Evolutionary conservation across 768 basidiomycete genomes (phyloP).

Genomic region (Russula emetica): DNA sequence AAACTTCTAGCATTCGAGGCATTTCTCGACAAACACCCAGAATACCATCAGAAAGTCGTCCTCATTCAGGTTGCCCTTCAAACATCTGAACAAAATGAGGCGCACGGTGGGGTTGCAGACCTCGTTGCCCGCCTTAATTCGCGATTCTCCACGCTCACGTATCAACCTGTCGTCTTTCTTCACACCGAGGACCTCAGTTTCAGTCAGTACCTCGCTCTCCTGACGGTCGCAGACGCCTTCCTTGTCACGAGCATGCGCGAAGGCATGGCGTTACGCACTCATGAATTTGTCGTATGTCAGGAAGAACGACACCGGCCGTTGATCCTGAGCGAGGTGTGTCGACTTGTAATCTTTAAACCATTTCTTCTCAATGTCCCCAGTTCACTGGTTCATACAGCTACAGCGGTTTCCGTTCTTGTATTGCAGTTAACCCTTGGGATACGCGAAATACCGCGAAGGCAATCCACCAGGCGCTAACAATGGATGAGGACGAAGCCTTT

Average conservation of each 20-base stretch:
- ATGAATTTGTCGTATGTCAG: conserved; percentile 85
- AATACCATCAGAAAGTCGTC: conserved; percentile 76
- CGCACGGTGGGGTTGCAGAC: conserved; percentile 69
- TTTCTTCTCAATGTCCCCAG: conserved; percentile 35
- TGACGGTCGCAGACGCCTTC: conserved; percentile 82
- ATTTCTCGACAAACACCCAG: conserved; percentile 75
- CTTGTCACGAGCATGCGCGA: conserved; percentile 79
- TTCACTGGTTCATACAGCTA: conserved; percentile 87
- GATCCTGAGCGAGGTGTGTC: conserved; percentile 69
- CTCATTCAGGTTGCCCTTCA: conserved; percentile 86
- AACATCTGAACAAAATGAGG: conserved; percentile 72
- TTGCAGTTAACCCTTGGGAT: conserved; percentile 85
- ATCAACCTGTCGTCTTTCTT: conserved; percentile 82
- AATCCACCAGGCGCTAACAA: conserved; percentile 70
- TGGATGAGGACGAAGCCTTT: conserved; percentile 66
- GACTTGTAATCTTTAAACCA: neutral
- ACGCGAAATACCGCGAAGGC: conserved; percentile 78
- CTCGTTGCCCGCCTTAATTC: conserved; percentile 78
- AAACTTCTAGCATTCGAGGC: conserved; percentile 80
- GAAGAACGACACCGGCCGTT: conserved; percentile 63
- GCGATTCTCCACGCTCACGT: conserved; percentile 77
- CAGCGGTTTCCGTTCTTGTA: conserved; percentile 81
- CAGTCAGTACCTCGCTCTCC: conserved; percentile 75
- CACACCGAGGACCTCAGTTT: conserved; percentile 84
- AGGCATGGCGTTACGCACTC: conserved; percentile 80